These are phyloP conservation scores for Penicillium longicatenatum DNA, from an alignment of 495 filamentous ascomycete species.

Conservation along the genomic window DNA sequence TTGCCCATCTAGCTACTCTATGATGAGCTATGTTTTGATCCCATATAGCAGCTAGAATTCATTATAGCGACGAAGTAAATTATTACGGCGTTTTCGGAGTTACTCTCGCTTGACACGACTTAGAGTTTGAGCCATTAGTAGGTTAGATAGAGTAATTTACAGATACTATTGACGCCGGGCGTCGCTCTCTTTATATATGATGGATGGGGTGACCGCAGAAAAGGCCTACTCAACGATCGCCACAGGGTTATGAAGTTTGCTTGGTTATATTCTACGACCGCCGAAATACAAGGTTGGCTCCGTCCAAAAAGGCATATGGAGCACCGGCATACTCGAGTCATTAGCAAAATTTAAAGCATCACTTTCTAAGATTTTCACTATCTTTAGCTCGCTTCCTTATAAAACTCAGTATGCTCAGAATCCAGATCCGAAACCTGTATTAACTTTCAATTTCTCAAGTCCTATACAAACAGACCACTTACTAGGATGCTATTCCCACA, in stretches of 20 bases:
- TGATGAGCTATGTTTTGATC: conserved; percentile 14
- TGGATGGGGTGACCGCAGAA: not conserved
- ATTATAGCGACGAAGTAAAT: conserved; percentile 20
- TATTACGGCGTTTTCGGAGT: conserved; percentile 22
- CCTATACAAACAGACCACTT: not conserved
- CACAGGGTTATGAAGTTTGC: not conserved
- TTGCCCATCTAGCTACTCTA: conserved; percentile 9
- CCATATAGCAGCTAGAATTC: conserved; percentile 22
- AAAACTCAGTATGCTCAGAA: not conserved
- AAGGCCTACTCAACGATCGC: not conserved
- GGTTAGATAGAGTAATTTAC: not conserved
- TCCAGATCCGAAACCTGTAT: not conserved
- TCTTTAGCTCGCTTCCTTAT: not conserved
- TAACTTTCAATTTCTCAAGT: not conserved
- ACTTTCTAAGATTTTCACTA: not conserved
- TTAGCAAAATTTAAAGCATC: not conserved
- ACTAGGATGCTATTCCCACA: not conserved
- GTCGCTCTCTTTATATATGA: not conserved
- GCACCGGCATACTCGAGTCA: not conserved
- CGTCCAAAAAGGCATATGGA: not conserved
- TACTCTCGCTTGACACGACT: conserved; percentile 22
- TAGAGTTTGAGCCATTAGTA: not conserved
- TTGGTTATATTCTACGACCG: not conserved
- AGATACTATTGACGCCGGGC: not conserved
- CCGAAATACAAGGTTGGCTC: not conserved